Conservation (phyloP, 2,329 filamentous ascomycete genomes). For the Sarocladiaceae sp. region DNA sequence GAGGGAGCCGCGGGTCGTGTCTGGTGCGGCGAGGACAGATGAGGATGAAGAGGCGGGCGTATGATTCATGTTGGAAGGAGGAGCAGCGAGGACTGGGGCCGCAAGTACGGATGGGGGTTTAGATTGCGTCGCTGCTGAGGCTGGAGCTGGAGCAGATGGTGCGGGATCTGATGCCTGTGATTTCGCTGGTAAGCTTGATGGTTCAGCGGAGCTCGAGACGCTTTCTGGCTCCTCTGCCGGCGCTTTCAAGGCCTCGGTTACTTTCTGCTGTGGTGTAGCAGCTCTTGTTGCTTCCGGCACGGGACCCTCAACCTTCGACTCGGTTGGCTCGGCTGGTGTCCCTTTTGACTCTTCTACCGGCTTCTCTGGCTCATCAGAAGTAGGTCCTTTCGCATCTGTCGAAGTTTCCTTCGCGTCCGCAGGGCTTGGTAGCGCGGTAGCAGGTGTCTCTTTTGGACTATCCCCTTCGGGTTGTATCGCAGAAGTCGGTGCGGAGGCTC, state of each 20-base stretch:
- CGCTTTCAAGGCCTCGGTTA: constrained; percentile 14
- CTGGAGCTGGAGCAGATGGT: constrained; percentile 14
- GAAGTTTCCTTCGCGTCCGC: too few species aligned
- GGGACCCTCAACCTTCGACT: too few species aligned
- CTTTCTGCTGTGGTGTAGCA: constrained; percentile 8
- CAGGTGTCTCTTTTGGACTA: too few species aligned
- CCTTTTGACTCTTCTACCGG: not conserved
- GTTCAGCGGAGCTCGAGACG: not conserved
- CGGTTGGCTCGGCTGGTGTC: not conserved
- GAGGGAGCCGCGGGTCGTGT: not conserved
- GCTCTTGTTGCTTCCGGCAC: too few species aligned
- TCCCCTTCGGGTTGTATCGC: too few species aligned
- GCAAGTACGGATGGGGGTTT: constrained; percentile 29
- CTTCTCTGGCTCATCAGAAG: too few species aligned
- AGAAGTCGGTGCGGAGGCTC: not conserved
- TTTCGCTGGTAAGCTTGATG: not conserved
- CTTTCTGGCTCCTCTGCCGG: not conserved
- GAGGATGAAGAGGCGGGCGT: not conserved
- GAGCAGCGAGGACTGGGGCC: constrained; percentile 30
- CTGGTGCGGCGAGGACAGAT: not conserved
- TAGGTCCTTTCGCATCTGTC: too few species aligned
- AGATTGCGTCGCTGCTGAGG: constrained; percentile 12
- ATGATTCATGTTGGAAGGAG: constrained; percentile 24
- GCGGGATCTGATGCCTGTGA: not conserved
- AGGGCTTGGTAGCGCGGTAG: too few species aligned